Conservation (phyloP, 2,329 filamentous ascomycete genomes). For the Fusarium bulbicola region DNA sequence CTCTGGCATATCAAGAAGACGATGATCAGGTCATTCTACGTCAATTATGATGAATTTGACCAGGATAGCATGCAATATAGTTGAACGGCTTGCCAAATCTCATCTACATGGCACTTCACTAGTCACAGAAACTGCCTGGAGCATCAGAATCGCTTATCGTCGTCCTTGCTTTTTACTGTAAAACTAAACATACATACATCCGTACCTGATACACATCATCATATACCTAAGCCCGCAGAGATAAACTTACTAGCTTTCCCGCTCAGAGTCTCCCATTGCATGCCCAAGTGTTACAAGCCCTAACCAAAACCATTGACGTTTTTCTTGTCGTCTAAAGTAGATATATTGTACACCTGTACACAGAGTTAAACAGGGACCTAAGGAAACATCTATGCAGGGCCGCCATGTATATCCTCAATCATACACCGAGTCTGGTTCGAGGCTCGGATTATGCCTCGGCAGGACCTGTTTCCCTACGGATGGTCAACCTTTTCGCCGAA, state of each 20-base stretch:
- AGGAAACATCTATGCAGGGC: slow-evolving; percentile 61
- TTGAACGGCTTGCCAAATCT: neutral
- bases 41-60: slow-evolving; percentile 10
- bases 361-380: slow-evolving; percentile 54
- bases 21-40: slow-evolving; percentile 33
- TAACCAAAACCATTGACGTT: slow-evolving; percentile 35
- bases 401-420: slow-evolving; percentile 53
- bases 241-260: neutral
- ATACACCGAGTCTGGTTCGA: slow-evolving; percentile 48
- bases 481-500: slow-evolving; percentile 39
- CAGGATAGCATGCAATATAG: neutral
- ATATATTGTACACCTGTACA: slow-evolving; percentile 65
- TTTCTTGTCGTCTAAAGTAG: slow-evolving; percentile 56
- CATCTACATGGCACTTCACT: neutral
- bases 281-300: slow-evolving; percentile 13
- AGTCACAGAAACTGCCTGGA: neutral
- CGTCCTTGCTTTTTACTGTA: neutral
- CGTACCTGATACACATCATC: slow-evolving; percentile 10
- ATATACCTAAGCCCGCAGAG: neutral
- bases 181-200: neutral
- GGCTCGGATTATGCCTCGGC: slow-evolving; percentile 42
- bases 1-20: slow-evolving; percentile 15
- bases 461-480: slow-evolving; percentile 38
- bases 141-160: neutral
- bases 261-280: neutral